Evolutionary conservation across 2,329 filamentous ascomycete species (phyloP), one percentile per base, ranked within the genome.

Genomic region (Cordyceps farinosa): DNA sequence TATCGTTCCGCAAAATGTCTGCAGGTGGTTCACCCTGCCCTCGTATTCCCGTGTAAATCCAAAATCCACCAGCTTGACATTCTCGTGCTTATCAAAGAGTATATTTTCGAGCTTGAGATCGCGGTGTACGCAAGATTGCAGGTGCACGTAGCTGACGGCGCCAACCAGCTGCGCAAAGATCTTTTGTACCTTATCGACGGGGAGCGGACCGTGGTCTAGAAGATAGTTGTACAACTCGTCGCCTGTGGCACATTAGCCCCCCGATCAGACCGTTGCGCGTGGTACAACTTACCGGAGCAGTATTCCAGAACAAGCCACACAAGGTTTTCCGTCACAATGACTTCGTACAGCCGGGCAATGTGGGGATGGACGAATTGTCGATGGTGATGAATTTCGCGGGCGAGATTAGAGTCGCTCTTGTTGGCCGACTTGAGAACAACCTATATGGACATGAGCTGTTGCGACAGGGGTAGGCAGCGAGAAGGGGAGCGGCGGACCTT

Each of bases 231-330:
- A 99, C 27, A 99, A 82, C 78, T 99, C 95, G 77, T 98, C 95
- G 65, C 95, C 92, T 94, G 70, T 11, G 52, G 34, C 22, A 27
- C 5, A 27, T 58, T 48, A 58, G n/a, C 32, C 17, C 6, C 11
- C 32, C 8, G 13, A 15, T 17, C 22, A 3, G 17, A n/a, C 36
- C 27, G 34, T 60, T 57, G 66, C 27, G 50, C 10, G 30, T 50
- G 17, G 60, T 42, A 42, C 51, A 36, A 34, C 79, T 58, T 85
- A 92, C 91, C 93, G 66, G 91, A 89, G 77, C 95, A 99, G 75
- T 97, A 99, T 79, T 99, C 95, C 71, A 99, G 80, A 36, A 96
- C 95, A 72, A 99, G 84, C 95, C 95, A 99, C 59, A 99, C 96
- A 75, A 98, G 77, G 56, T 82, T 88, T 78, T 99, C 95, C 1